These are phyloP conservation scores for Yarrowia divulgata DNA, from an alignment of 805 yeast species.

Conservation along the genomic window DNA sequence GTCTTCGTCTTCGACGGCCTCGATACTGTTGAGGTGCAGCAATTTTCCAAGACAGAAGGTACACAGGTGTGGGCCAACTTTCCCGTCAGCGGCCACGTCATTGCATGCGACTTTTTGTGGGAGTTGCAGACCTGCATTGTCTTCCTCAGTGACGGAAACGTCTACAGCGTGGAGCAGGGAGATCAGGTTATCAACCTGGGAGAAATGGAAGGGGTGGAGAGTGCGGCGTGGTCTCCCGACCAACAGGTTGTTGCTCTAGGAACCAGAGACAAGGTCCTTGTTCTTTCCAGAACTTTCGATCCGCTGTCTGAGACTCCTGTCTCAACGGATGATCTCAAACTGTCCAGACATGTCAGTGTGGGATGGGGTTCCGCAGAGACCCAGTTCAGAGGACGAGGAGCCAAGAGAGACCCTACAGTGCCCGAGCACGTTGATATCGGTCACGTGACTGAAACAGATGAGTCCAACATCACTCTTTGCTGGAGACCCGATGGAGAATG, in stretches of 20 bases:
- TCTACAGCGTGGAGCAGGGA: slow-evolving; percentile 53
- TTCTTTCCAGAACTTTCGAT: slow-evolving; percentile 80
- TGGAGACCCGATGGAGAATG: slow-evolving; percentile 98
- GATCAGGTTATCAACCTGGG: slow-evolving; percentile 62
- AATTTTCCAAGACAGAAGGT: slow-evolving; percentile 46
- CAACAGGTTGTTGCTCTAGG: slow-evolving; percentile 82
- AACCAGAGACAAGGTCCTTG: slow-evolving; percentile 63
- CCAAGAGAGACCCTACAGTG: slow-evolving; percentile 89
- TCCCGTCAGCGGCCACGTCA: slow-evolving; percentile 52
- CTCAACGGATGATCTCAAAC: slow-evolving; percentile 66
- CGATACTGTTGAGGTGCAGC: slow-evolving; percentile 75
- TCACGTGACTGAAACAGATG: slow-evolving; percentile 62
- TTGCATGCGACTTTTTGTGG: slow-evolving; percentile 71
- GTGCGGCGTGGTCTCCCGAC: slow-evolving; percentile 89
- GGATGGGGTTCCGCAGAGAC: slow-evolving; percentile 99
- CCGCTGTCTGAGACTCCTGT: slow-evolving; percentile 72
- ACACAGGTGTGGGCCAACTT: slow-evolving; percentile 48
- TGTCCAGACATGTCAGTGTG: slow-evolving; percentile 86
- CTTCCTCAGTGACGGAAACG: slow-evolving; percentile 78
- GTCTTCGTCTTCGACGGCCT: slow-evolving; percentile 67
- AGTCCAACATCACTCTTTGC: slow-evolving; percentile 58
- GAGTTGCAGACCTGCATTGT: slow-evolving; percentile 72
- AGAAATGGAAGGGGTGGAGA: slow-evolving; percentile 66
- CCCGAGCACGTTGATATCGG: slow-evolving; percentile 77
- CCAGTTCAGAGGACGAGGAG: slow-evolving; percentile 94